phyloP scores from a whole-genome alignment of 1,284 basidiomycete species.

The Gomphus bonarii region DNA sequence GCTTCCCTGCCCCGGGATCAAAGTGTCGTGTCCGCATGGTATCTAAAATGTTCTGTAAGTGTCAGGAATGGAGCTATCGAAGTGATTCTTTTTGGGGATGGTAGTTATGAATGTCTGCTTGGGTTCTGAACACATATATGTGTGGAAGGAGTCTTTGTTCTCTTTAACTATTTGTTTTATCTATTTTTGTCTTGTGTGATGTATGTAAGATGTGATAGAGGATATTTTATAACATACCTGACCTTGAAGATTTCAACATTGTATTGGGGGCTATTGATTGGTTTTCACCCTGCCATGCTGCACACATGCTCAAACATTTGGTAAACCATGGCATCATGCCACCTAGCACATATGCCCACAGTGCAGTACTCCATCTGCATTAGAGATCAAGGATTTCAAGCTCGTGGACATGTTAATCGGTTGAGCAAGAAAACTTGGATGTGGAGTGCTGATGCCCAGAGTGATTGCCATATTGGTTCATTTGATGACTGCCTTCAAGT shows the following conservation, averaged over 20 bases:
- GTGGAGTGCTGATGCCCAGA: slow-evolving; percentile 31
- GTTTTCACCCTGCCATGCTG: slow-evolving; percentile 35
- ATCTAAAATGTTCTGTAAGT: too few relatives aligned
- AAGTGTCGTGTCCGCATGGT: too few relatives aligned
- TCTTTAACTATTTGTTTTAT: too few relatives aligned
- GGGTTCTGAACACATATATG: too few relatives aligned
- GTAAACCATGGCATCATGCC: slow-evolving; percentile 29
- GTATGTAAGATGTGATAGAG: too few relatives aligned
- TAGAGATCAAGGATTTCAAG: slow-evolving; percentile 31
- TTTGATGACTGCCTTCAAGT: slow-evolving; percentile 19
- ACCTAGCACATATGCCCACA: slow-evolving; percentile 44
- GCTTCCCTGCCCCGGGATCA: too few relatives aligned
- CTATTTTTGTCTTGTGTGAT: too few relatives aligned
- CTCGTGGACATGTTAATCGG: slow-evolving; percentile 35
- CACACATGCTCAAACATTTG: slow-evolving; percentile 39
- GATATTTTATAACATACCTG: too few relatives aligned
- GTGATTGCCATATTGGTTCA: slow-evolving; percentile 39
- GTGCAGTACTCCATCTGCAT: slow-evolving; percentile 49
- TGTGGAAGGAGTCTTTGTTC: too few relatives aligned
- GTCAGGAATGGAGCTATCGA: too few relatives aligned
- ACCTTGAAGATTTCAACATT: slow-evolving; percentile 54
- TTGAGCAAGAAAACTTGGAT: slow-evolving; percentile 26
- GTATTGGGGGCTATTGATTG: slow-evolving; percentile 43
- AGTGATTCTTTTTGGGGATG: too few relatives aligned
- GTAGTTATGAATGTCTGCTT: too few relatives aligned